These are phyloP conservation scores for Juncus effusus DNA, from an alignment of 176 grass and related monocot species.

Conservation along the genomic window DNA sequence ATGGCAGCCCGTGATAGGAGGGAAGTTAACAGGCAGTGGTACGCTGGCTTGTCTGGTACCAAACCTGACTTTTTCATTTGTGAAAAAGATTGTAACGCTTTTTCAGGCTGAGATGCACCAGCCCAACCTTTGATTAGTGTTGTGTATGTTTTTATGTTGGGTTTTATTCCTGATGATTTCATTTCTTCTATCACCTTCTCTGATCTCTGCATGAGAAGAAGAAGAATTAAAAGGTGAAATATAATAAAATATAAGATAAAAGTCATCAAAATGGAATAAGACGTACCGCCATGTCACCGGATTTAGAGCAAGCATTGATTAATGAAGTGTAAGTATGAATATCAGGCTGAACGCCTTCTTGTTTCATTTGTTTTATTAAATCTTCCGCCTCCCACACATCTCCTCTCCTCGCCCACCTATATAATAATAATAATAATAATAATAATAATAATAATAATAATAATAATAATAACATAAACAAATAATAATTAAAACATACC, in stretches of 20 bases:
- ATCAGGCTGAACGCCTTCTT: slow-evolving; percentile 79
- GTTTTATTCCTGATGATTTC: slow-evolving; percentile 59
- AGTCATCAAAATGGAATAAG: slow-evolving; percentile 6
- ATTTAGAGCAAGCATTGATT: slow-evolving; percentile 93
- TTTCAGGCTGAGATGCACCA: slow-evolving; percentile 69
- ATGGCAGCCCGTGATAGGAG: slow-evolving; percentile 73
- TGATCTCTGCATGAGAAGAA: slow-evolving; percentile 46
- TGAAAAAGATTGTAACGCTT: slow-evolving; percentile 72
- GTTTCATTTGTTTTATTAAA: slow-evolving; percentile 95
- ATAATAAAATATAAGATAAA: slow-evolving; percentile 13
- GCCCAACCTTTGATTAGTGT: slow-evolving; percentile 96
- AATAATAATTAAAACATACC: slow-evolving; percentile 43
- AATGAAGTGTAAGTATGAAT: slow-evolving; percentile 97
- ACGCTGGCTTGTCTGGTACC: slow-evolving; percentile 67
- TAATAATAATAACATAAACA: slow-evolving; percentile 14
- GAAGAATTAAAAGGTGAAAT: background rate
- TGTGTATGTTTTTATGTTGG: slow-evolving; percentile 97
- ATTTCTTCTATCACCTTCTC: slow-evolving; percentile 78
- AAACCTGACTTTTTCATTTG: slow-evolving; percentile 69
- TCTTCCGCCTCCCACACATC: slow-evolving; percentile 98
- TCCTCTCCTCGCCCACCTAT: slow-evolving; percentile 91
- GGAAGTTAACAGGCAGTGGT: slow-evolving; percentile 91
- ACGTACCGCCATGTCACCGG: slow-evolving; percentile 84
- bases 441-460: background rate
- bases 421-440: background rate